Percentiles rank a stretch among this genome's conserved stretches.
These are phyloP conservation scores for Pseudogymnoascus verrucosus DNA, from an alignment of 2,329 filamentous ascomycete species.

Conservation along the genomic window DNA sequence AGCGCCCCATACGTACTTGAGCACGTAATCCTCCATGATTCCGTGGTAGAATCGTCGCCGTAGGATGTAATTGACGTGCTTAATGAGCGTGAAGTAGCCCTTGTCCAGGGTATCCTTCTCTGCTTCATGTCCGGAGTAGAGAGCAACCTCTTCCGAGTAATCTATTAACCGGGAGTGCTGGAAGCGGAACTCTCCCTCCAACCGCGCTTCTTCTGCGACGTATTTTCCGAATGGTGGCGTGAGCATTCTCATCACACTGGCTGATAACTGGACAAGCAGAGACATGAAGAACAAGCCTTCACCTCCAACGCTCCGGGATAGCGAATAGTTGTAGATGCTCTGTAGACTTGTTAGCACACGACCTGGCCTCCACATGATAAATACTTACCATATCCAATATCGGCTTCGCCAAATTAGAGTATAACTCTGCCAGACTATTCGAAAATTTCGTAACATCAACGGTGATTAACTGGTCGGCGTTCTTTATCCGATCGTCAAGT, in stretches of 20 bases:
- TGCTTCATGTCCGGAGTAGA: slow-evolving; percentile 85
- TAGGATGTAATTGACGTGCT: slow-evolving; percentile 93
- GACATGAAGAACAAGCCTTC: slow-evolving; percentile 96
- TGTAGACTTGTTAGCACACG: slow-evolving; percentile 28
- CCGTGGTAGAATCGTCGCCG: slow-evolving; percentile 88
- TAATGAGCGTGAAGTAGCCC: slow-evolving; percentile 97
- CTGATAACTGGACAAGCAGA: slow-evolving; percentile 84
- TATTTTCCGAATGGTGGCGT: slow-evolving; percentile 97
- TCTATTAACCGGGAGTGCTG: slow-evolving; percentile 93
- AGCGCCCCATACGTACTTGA: slow-evolving; percentile 99
- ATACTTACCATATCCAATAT: slow-evolving; percentile 73
- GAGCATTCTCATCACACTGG: slow-evolving; percentile 81
- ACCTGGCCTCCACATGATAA: neutral
- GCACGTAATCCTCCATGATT: slow-evolving; percentile 99
- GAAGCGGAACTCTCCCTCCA: slow-evolving; percentile 95
- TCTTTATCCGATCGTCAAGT: slow-evolving; percentile 95
- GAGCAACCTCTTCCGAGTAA: slow-evolving; percentile 87
- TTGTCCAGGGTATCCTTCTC: slow-evolving; percentile 97
- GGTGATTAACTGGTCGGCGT: slow-evolving; percentile 93
- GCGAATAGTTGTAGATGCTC: slow-evolving; percentile 87
- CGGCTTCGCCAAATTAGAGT: slow-evolving; percentile 93
- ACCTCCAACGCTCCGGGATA: slow-evolving; percentile 90
- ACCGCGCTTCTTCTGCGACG: slow-evolving; percentile 86
- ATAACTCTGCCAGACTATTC: slow-evolving; percentile 87
- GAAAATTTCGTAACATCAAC: slow-evolving; percentile 96